Conservation (phyloP, 768 basidiomycete species). For the Botryobasidium botryosum region DNA sequence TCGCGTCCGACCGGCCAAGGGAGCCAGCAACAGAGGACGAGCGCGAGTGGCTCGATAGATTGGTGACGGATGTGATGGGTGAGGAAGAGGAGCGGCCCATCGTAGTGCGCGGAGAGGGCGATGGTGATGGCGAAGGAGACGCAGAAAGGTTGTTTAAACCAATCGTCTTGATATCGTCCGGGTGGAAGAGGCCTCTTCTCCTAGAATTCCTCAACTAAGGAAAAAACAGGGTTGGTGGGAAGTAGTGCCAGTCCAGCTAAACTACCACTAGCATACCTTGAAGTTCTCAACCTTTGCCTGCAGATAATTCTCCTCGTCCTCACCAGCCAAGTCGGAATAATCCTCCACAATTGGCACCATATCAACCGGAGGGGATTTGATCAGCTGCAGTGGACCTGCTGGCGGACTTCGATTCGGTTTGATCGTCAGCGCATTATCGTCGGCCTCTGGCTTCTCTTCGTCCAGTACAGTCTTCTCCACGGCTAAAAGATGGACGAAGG, state of each 20-base stretch:
- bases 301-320: constrained; percentile 54
- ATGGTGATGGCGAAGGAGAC: constrained; percentile 36
- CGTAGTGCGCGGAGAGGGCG: constrained; percentile 34
- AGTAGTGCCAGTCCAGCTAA: not conserved
- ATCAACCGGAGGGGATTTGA: constrained; percentile 23
- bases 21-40: constrained; percentile 46
- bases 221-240: not conserved
- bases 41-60: constrained; percentile 30
- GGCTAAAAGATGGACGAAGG: constrained; percentile 22
- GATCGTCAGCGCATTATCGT: constrained; percentile 70
- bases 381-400: not conserved
- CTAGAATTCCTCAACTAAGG: constrained; percentile 49
- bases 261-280: constrained; percentile 37
- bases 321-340: constrained; percentile 74
- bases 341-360: constrained; percentile 69
- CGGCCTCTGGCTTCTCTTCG: constrained; percentile 34
- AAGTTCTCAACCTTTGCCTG: constrained; percentile 72
- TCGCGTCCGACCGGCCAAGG: constrained; percentile 48
- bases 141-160: constrained; percentile 25
- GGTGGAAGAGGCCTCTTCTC: constrained; percentile 68
- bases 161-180: constrained; percentile 72
- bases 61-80: constrained; percentile 9
- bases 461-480: constrained; percentile 42
- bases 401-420: constrained; percentile 53
- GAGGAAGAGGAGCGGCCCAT: constrained; percentile 16